Conservation (phyloP, 352 stramenopile genomes). For the Phytophthora sansomeana region DNA sequence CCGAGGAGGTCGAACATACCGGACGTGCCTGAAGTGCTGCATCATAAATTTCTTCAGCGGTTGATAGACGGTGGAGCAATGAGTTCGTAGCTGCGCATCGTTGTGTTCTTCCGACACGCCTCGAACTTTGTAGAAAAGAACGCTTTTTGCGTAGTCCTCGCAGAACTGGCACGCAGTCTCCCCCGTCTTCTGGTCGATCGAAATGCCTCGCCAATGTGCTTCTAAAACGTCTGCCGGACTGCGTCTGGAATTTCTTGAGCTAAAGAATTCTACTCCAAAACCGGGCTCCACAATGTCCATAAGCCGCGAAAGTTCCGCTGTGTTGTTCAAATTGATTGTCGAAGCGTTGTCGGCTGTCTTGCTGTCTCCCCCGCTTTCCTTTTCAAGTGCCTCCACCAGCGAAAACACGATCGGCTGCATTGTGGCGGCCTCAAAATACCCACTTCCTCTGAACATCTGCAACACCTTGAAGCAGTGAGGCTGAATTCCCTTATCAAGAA, state of each 20-base stretch:
- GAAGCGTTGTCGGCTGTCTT: background rate
- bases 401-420: conserved; percentile 38
- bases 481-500: conserved; percentile 20
- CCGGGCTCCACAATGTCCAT: conserved; percentile 33
- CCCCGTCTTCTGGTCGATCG: conserved; percentile 15
- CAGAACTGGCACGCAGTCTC: conserved; percentile 28
- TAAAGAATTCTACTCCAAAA: conserved; percentile 40
- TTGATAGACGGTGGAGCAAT: conserved; percentile 26
- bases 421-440: conserved; percentile 19
- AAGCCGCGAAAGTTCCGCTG: conserved; percentile 25
- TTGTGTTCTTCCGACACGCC: conserved; percentile 34
- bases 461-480: conserved; percentile 21
- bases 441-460: conserved; percentile 31
- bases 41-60: conserved; percentile 37
- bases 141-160: background rate
- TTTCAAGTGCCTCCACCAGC: conserved; percentile 20
- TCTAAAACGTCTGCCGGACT: conserved; percentile 27
- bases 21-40: conserved; percentile 35
- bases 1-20: conserved; percentile 30
- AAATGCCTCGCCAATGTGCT: conserved; percentile 38
- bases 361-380: conserved; percentile 3
- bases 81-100: conserved; percentile 1
- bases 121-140: conserved; percentile 9
- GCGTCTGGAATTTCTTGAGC: conserved; percentile 30
- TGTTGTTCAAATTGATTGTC: conserved; percentile 22